Evolutionary conservation across 176 grass and related monocot species (phyloP).

Genomic region (Oryza australiensis): DNA sequence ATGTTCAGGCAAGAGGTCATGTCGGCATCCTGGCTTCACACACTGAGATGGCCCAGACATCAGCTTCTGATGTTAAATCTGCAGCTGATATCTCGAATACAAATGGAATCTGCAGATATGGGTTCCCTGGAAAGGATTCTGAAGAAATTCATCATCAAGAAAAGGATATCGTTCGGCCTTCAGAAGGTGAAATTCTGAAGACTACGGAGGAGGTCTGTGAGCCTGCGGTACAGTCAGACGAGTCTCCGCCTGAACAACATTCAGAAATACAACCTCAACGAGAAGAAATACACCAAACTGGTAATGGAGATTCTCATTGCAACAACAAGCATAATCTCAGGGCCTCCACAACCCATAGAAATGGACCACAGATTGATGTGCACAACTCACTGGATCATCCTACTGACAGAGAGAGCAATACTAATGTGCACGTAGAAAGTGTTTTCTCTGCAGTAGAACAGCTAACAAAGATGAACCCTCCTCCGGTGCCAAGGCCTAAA

Average conservation of each 20-base stretch:
- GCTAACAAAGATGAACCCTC: slow-evolving; percentile 30
- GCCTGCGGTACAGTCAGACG: not conserved
- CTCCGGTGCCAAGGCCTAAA: slow-evolving; percentile 35
- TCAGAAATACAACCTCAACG: not conserved
- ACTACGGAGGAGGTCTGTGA: not conserved
- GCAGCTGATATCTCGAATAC: not conserved
- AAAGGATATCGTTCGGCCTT: not conserved
- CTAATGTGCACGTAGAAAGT: not conserved
- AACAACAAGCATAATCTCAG: not conserved
- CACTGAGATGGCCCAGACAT: not conserved
- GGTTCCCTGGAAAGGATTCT: not conserved
- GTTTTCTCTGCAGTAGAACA: slow-evolving; percentile 14
- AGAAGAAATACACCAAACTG: not conserved
- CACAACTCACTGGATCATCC: not conserved
- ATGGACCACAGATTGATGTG: not conserved
- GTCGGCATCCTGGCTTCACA: not conserved
- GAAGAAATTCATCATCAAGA: not conserved
- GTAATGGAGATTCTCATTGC: not conserved
- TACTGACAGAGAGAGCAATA: not conserved
- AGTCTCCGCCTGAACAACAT: not conserved
- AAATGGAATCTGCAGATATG: not conserved
- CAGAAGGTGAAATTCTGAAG: slow-evolving; percentile 13
- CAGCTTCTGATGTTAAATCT: not conserved
- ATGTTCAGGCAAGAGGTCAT: not conserved
- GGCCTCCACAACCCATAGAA: not conserved